These are phyloP conservation scores for Fusarium sp. DNA, from an alignment of 2,329 filamentous ascomycete species.

Conservation along the genomic window DNA sequence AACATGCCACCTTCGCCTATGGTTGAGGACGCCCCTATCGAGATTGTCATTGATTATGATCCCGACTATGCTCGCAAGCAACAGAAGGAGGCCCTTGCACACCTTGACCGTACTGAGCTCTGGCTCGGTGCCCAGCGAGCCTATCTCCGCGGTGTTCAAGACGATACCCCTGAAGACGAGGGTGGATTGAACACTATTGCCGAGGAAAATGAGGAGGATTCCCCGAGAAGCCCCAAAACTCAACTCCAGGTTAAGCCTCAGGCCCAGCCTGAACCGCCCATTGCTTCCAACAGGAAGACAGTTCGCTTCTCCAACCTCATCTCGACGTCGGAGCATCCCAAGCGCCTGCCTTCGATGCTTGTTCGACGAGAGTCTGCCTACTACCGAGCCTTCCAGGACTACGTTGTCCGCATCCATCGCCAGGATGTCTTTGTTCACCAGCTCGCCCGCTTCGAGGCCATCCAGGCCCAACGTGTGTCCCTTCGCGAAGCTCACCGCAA, in stretches of 20 bases:
- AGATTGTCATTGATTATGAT: constrained; percentile 78
- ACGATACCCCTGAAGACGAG: constrained; percentile 53
- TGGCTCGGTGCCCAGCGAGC: constrained; percentile 88
- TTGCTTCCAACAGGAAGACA: constrained; percentile 71
- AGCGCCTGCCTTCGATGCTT: constrained; percentile 65
- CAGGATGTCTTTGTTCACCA: constrained; percentile 88
- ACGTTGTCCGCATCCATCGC: constrained; percentile 73
- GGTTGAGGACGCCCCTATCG: constrained; percentile 69
- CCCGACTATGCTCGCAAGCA: constrained; percentile 81
- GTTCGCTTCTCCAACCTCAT: constrained; percentile 77
- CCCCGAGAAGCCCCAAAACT: constrained; percentile 40
- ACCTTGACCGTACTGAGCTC: constrained; percentile 84
- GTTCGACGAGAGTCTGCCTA: constrained; percentile 79
- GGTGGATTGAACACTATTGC: constrained; percentile 53
- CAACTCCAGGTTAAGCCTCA: constrained; percentile 42
- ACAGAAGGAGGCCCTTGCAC: constrained; percentile 75
- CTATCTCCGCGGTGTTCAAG: constrained; percentile 77
- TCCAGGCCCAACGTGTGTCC: constrained; percentile 85
- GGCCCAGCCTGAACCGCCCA: constrained; percentile 32
- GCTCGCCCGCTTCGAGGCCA: constrained; percentile 85
- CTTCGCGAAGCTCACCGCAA: constrained; percentile 79
- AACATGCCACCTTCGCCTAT: constrained; percentile 56
- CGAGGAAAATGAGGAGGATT: constrained; percentile 49
- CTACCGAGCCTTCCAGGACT: constrained; percentile 86
- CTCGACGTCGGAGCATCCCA: constrained; percentile 59